phyloP scores from a whole-genome alignment of 2,329 filamentous ascomycete species.

The Cryphonectria radicalis region DNA sequence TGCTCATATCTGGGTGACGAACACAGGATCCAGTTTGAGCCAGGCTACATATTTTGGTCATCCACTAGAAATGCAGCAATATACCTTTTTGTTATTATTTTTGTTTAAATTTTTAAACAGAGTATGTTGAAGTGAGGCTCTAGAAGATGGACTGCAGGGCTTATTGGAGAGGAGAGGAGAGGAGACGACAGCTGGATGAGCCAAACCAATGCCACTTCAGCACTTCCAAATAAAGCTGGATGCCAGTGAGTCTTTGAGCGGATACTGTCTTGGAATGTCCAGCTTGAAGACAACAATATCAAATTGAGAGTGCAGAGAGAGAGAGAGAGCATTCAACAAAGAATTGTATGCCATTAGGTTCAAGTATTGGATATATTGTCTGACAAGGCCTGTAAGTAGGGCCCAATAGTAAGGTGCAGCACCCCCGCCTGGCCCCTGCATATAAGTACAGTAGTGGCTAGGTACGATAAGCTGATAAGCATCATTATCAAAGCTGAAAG shows the following conservation, averaged over 20 bases:
- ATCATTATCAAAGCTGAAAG: neutral
- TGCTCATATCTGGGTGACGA: neutral
- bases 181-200: neutral
- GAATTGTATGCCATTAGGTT: neutral
- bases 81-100: neutral
- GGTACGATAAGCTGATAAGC: constrained; percentile 1
- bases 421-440: neutral
- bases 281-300: no score
- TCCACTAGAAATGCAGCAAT: neutral
- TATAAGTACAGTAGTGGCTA: neutral
- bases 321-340: neutral
- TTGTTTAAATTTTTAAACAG: neutral
- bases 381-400: no score
- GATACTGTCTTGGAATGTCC: no score
- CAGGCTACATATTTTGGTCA: no score
- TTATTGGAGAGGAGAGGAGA: neutral
- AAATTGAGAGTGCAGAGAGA: neutral
- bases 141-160: neutral
- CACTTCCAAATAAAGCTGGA: no score
- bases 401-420: neutral
- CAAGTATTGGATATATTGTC: neutral
- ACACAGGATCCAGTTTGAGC: neutral
- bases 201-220: neutral
- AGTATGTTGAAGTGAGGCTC: neutral
- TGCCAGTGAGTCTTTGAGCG: no score